Evolutionary conservation across 306 rosid genomes (phyloP), one percentile per base, ranked within the genome.

Genomic region (Herpetospermum pedunculosum): DNA sequence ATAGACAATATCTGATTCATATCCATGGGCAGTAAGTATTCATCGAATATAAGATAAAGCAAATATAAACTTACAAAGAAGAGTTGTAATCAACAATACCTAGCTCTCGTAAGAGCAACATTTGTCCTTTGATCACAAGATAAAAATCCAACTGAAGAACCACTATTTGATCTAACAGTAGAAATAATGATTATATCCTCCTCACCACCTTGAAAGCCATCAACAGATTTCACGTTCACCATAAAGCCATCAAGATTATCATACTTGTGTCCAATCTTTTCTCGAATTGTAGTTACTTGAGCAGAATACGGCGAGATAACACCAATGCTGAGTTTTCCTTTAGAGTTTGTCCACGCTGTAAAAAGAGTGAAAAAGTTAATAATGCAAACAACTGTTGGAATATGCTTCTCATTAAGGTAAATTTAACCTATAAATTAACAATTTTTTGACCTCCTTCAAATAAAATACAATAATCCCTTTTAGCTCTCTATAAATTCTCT

Each of bases 301-400:
- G 92, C 93, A n/a, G 91, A 84, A 78, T 92, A 92, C n/a, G 97
- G 97, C 52, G 97, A 92, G 34, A 92, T 83, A 23, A 89, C 75
- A 59, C 97, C 97, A 23, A 92, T 28, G 50, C 84, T 75, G 16
- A 92, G 60, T 43, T 80, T 76, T 60, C 70, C 75, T 28, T 77
- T 54, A 21, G 83, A 81, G 38, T 30, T 85, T 18, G n/a, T 12
- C 93, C 93, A 88, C 12, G 47, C 96, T 92, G 84, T 41, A 52
- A 16, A 26, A 43, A 41, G 15, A 74, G 67, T 6, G 5, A 70
- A 5, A 8, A 70, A 47, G 5, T 8, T 16, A 26, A 44, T 44
- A 69, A 15, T 6, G 15, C 11, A 69, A 19, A 14, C 43, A 1
- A 30, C 21, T 0, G 16, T 32, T 16, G 16, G 12, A 29, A 58